Base-by-base conservation (phyloP, 768 basidiomycete species). In the Hemileccinum rubropunctum region DNA sequence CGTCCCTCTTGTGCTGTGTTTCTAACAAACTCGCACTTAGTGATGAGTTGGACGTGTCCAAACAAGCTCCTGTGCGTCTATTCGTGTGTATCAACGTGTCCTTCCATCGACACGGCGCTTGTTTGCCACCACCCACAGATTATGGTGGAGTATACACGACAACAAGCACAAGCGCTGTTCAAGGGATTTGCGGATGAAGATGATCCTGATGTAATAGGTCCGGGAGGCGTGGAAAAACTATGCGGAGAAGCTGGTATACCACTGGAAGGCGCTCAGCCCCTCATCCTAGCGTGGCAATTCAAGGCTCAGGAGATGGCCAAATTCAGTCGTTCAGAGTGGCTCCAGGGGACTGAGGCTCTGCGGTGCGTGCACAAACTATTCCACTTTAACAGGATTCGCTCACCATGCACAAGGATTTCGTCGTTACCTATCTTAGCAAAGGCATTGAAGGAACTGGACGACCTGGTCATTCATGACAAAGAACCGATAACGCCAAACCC, bases 271-370 rank as follows among this genome's bases (percentile, higher is more conserved):
- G 73, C 84, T 6, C 68, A 81, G 53, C 86, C 88, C 17, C 72
- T 92, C 46, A 73, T 91, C 15, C 71, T 91, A 13, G 80, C 87
- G 20, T 92, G 90, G 90, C 84, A 86, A 58, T 66, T 88, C 48
- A 72, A 77, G 40, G 77, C 85, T 10, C 73, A 75, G 50, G 87
- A 90, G 60, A 84, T 92, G 83, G 86, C 76, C 27, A 87, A 82
- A 58, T 72, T 92, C 41, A 76, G 77, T 38, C 78, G 74, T 66
- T 74, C 78, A 8, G 87, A 88, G 59, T 92, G 90, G 90, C 65
- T 72, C n/a, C 73, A 74, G 50, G 85, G 81, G 15, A 81, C 76
- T 20, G 61, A 65, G 14, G 65, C 65, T 30, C 56, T 79, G 37
- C 72, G 71, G 81, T 81, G 60, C 46, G 76, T 68, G 12, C 10